phyloP scores from a whole-genome alignment of 2,329 filamentous ascomycete species.

The Pseudocercospora vitis region DNA sequence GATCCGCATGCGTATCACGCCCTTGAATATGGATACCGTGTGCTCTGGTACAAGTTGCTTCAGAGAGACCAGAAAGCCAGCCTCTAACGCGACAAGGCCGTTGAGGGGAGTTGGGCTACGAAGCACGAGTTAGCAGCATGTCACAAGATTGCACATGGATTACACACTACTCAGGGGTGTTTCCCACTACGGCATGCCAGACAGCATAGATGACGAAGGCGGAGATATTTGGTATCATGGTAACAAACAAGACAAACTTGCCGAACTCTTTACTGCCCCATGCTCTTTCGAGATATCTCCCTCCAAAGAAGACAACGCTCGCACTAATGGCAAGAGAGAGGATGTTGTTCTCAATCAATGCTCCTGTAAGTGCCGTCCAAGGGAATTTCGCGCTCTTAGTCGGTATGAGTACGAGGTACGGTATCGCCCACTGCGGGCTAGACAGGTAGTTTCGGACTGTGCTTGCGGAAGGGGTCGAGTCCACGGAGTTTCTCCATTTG shows the following conservation, averaged over 20 bases:
- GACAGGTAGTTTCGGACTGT: constrained; percentile 38
- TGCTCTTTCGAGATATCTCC: constrained; percentile 90
- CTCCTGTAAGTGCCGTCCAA: constrained; percentile 85
- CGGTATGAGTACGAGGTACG: constrained; percentile 85
- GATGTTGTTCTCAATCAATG: constrained; percentile 89
- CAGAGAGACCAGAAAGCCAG: constrained; percentile 92
- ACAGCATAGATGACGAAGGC: constrained; percentile 71
- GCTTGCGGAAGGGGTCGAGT: constrained; percentile 25
- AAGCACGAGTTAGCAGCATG: constrained; percentile 8
- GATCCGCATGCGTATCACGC: constrained; percentile 84
- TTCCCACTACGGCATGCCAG: constrained; percentile 69
- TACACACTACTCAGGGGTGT: constrained; percentile 66
- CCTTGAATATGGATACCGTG: constrained; percentile 90
- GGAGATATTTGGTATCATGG: constrained; percentile 76
- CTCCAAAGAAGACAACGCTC: constrained; percentile 83
- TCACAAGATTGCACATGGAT: neutral
- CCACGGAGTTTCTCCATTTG: constrained; percentile 54
- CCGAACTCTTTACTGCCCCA: constrained; percentile 91
- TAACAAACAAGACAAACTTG: constrained; percentile 78
- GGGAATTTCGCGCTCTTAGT: constrained; percentile 82
- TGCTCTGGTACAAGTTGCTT: constrained; percentile 97
- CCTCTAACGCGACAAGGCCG: constrained; percentile 85
- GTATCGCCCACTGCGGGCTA: constrained; percentile 48
- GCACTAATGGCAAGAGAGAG: constrained; percentile 78
- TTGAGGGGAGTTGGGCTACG: constrained; percentile 72